Base-by-base conservation (phyloP, 306 rosid genomes). In the Lathyrus tuberosus region DNA sequence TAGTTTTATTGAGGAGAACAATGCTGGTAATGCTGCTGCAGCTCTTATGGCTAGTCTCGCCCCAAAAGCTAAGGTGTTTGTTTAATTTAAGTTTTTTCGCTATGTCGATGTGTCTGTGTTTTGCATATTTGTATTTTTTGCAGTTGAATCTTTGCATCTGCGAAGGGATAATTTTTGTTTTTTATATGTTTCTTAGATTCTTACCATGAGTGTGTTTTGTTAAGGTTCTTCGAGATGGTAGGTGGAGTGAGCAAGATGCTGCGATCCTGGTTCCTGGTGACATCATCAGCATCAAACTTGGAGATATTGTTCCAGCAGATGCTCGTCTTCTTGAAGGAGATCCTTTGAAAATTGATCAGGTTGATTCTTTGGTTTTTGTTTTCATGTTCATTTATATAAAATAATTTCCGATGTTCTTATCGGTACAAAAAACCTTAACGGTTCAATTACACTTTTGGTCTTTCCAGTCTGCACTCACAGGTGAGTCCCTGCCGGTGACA, bases 41-140 rank as follows among this genome's bases (percentile, higher is more conserved):
- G 95, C 99, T 54, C 99, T 95, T 69, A 95, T 95, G 99, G 99
- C 99, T 76, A 86, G 96, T 46, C 95, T 95, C 3, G 97, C 99
- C 54, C 99, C 99, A 8, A 91, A 95, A 82, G 97, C 96, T 11
- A 95, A 95, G 99, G 99, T 95, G 75, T 77, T 30, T 95, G 75
- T 77, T 30, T 15, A 12, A 41, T 41, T 60, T 76, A 54, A 61
- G 6, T 64, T 61, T 43, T 42, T 57, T 41, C 40, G 65, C 10
- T n/a, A 24, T 43, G 14, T 22, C 26, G 62, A 8, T 54, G 48
- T 51, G 81, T 2, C 52, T 41, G 8, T 42, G 52, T 7, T 47
- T 69, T 69, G 4, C n/a, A 41, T 54, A 30, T 70, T 43, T 30
- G 60, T 26, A 28, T 13, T 56, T 7, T 53, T 16, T 20, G 18